A percentile compares a stretch with the other conserved stretches of the same genome.
phyloP scores from a whole-genome alignment of 257 asterid species.

The Solanum pennellii region DNA sequence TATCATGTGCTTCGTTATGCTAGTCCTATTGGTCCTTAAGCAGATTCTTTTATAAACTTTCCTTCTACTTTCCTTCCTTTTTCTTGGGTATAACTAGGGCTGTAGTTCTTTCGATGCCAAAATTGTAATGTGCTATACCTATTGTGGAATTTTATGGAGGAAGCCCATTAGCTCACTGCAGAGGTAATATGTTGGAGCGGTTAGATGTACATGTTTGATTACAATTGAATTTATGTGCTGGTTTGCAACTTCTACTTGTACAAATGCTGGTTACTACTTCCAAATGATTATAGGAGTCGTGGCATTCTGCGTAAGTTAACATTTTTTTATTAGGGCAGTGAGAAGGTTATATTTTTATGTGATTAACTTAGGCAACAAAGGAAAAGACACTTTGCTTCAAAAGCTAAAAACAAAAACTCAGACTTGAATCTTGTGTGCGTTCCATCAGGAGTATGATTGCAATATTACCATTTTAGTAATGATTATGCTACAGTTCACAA shows the following conservation, averaged over 20 bases:
- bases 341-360: background rate
- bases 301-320: background rate
- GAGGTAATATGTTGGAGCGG: background rate
- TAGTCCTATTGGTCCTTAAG: slow-evolving; percentile 1
- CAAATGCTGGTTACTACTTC: background rate
- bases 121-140: background rate
- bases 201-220: background rate
- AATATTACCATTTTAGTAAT: background rate
- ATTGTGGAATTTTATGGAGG: background rate
- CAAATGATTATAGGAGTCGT: background rate
- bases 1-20: slow-evolving; percentile 1
- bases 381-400: background rate
- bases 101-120: background rate
- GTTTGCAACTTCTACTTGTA: background rate
- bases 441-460: background rate
- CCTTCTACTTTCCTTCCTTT: background rate
- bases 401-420: background rate
- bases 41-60: background rate
- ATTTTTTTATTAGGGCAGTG: background rate
- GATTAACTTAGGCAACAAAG: background rate
- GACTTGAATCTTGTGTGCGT: background rate
- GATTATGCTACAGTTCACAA: background rate
- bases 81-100: background rate
- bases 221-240: background rate
- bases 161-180: background rate